Conservation (phyloP, 2,329 filamentous ascomycete species). For the Pseudogymnoascus sp. region DNA sequence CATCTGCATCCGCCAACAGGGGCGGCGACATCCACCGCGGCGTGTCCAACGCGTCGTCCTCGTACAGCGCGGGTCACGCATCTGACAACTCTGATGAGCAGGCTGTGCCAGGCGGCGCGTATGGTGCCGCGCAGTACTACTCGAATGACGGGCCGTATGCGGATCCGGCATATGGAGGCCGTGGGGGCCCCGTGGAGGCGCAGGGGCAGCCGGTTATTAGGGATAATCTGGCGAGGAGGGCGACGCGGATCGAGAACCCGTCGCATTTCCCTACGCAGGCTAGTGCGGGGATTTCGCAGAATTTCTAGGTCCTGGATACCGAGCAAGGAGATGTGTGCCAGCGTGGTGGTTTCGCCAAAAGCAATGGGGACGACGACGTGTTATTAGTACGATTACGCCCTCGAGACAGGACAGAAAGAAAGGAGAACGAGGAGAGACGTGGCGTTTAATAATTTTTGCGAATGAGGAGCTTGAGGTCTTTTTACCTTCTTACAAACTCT, state of each 20-base stretch:
- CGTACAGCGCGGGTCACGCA: conserved; percentile 73
- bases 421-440: background rate
- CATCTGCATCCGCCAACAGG: conserved; percentile 56
- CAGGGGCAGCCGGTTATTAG: conserved; percentile 71
- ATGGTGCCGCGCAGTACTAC: conserved; percentile 40
- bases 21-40: conserved; percentile 71
- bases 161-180: conserved; percentile 32
- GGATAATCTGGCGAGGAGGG: conserved; percentile 84
- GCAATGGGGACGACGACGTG: background rate
- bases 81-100: conserved; percentile 59
- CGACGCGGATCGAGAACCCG: conserved; percentile 89
- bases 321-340: too few relatives aligned
- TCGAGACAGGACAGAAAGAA: background rate
- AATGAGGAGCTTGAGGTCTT: background rate
- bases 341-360: background rate
- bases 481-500: background rate
- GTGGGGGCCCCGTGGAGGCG: conserved; percentile 34
- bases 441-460: background rate
- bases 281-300: conserved; percentile 90
- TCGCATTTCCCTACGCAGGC: conserved; percentile 82
- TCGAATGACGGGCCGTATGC: conserved; percentile 50
- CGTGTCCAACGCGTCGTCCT: conserved; percentile 90
- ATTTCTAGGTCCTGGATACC: conserved; percentile 55
- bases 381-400: background rate
- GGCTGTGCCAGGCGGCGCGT: conserved; percentile 33